Conservation (phyloP, 2,329 filamentous ascomycete species). For the Sclerotiophoma versabilis region DNA sequence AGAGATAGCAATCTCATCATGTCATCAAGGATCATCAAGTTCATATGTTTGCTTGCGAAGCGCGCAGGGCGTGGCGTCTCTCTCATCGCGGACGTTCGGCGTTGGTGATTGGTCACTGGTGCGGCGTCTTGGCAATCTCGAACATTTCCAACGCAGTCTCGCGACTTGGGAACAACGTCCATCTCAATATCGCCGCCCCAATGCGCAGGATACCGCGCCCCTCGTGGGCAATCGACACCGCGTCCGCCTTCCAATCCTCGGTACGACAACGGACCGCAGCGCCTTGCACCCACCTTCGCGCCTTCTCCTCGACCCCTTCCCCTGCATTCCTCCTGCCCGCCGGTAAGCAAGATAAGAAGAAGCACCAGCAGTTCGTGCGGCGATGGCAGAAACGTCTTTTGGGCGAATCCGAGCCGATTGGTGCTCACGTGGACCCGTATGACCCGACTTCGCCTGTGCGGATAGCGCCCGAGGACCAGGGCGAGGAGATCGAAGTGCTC, state of each 20-base stretch:
- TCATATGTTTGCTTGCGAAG: neutral
- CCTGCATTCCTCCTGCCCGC: constrained; percentile 31
- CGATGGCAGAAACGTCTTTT: constrained; percentile 48
- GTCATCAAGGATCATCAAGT: neutral
- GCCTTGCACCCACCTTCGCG: constrained; percentile 24
- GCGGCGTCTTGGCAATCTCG: constrained; percentile 27
- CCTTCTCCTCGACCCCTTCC: constrained; percentile 42
- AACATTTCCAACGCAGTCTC: constrained; percentile 21
- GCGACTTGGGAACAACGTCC: constrained; percentile 18
- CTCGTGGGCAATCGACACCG: constrained; percentile 42
- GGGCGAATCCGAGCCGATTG: constrained; percentile 47
- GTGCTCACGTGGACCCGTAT: constrained; percentile 48
- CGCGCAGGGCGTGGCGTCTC: neutral
- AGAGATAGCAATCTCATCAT: neutral
- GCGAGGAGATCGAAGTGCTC: constrained; percentile 43
- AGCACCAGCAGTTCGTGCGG: constrained; percentile 44
- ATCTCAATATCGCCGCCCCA: constrained; percentile 34
- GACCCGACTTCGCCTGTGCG: constrained; percentile 46
- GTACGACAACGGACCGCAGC: constrained; percentile 26
- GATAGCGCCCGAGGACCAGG: constrained; percentile 46
- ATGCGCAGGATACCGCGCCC: constrained; percentile 50
- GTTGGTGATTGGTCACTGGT: constrained; percentile 28
- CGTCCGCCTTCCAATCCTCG: constrained; percentile 19
- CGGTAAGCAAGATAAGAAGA: constrained; percentile 45
- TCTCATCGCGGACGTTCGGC: constrained; percentile 5